Evolutionary conservation across 805 yeast species (phyloP).

Genomic region (Yamadazyma sp.): DNA sequence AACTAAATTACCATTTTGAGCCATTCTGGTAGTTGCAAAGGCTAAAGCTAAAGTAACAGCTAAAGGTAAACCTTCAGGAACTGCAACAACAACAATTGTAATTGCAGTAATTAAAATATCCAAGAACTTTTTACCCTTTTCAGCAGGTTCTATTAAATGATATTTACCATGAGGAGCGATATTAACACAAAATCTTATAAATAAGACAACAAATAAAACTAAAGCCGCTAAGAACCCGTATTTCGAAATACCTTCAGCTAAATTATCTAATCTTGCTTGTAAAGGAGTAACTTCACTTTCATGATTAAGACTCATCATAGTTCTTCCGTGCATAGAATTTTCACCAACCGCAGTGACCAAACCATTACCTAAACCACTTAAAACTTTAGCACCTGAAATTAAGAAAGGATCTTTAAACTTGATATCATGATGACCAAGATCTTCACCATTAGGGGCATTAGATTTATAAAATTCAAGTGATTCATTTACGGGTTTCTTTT

Average conservation of each 20-base stretch:
- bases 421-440: slow-evolving; percentile 38
- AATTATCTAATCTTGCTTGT: slow-evolving; percentile 71
- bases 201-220: slow-evolving; percentile 73
- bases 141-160: slow-evolving; percentile 50
- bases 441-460: slow-evolving; percentile 27
- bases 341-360: slow-evolving; percentile 88
- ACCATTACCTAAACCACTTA: slow-evolving; percentile 84
- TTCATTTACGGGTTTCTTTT: slow-evolving; percentile 55
- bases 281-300: slow-evolving; percentile 87
- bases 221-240: slow-evolving; percentile 86
- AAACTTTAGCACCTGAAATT: slow-evolving; percentile 85
- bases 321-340: slow-evolving; percentile 87
- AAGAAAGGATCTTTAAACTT: slow-evolving; percentile 72
- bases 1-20: slow-evolving; percentile 93
- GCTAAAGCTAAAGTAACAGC: slow-evolving; percentile 97
- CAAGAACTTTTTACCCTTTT: slow-evolving; percentile 81
- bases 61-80: slow-evolving; percentile 98
- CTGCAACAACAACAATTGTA: slow-evolving; percentile 94
- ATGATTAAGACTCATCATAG: slow-evolving; percentile 73
- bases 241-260: slow-evolving; percentile 94
- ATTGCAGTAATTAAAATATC: slow-evolving; percentile 87
- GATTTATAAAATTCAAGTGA: slow-evolving; percentile 32
- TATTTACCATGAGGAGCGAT: slow-evolving; percentile 52
- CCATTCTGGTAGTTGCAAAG: slow-evolving; percentile 98
- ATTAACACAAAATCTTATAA: slow-evolving; percentile 68